phyloP scores from a whole-genome alignment of 352 stramenopile genomes.

The Phytophthora hibernalis region DNA sequence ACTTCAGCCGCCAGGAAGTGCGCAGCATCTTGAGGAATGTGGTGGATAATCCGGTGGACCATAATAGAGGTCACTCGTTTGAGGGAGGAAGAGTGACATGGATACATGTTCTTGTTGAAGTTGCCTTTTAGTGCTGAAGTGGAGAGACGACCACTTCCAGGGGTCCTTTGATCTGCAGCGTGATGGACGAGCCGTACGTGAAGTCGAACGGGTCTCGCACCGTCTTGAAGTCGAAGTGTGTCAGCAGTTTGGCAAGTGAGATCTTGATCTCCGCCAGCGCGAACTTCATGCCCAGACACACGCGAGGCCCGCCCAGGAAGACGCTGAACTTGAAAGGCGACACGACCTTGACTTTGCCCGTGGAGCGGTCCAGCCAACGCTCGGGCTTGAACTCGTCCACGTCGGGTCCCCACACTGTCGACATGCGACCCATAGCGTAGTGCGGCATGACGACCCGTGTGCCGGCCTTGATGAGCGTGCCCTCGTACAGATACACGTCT shows the following conservation, averaged over 20 bases:
- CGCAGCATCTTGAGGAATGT: conserved; percentile 20
- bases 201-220: conserved; percentile 49
- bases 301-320: conserved; percentile 70
- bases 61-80: neutral
- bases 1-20: conserved; percentile 11
- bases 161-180: conserved; percentile 50
- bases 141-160: conserved; percentile 38
- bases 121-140: conserved; percentile 8
- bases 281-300: conserved; percentile 77
- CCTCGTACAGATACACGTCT: conserved; percentile 73
- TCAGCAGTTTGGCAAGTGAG: conserved; percentile 58
- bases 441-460: conserved; percentile 65
- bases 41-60: neutral
- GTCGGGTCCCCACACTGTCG: conserved; percentile 70
- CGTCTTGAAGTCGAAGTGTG: conserved; percentile 55
- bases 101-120: neutral
- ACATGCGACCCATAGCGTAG: conserved; percentile 67
- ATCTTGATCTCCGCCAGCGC: conserved; percentile 74
- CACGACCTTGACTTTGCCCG: conserved; percentile 49
- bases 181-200: conserved; percentile 54
- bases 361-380: conserved; percentile 60
- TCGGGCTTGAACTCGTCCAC: conserved; percentile 70
- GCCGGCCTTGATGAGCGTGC: conserved; percentile 64
- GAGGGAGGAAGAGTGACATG: neutral
- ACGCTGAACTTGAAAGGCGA: conserved; percentile 72